These are phyloP conservation scores for Sporothrix sp. DNA, from an alignment of 2,329 filamentous ascomycete genomes.

Conservation along the genomic window DNA sequence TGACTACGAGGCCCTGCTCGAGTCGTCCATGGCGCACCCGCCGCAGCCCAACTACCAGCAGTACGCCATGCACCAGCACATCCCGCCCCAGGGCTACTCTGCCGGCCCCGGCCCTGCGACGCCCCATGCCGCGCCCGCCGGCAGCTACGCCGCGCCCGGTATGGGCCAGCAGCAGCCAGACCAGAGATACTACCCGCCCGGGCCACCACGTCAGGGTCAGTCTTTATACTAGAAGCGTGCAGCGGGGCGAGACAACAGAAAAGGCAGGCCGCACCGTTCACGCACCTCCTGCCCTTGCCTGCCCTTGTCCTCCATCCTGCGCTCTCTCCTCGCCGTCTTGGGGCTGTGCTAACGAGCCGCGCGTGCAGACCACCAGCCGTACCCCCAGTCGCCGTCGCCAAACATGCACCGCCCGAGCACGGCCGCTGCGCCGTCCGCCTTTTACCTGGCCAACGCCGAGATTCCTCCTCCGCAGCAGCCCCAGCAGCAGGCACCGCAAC, in stretches of 20 bases:
- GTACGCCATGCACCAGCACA: conserved; percentile 46
- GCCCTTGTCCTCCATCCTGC: neutral
- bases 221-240: conserved; percentile 8
- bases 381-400: conserved; percentile 41
- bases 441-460: conserved; percentile 20
- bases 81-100: conserved; percentile 36
- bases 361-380: conserved; percentile 32
- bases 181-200: conserved; percentile 57
- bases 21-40: conserved; percentile 94
- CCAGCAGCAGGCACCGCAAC: conserved; percentile 4
- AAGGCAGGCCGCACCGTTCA: neutral
- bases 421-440: conserved; percentile 22
- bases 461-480: conserved; percentile 29
- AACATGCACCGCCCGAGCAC: conserved; percentile 46
- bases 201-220: conserved; percentile 30
- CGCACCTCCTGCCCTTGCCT: neutral
- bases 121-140: conserved; percentile 21
- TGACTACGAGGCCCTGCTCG: conserved; percentile 92
- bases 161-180: conserved; percentile 42
- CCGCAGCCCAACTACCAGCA: conserved; percentile 69
- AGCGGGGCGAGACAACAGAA: neutral
- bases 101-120: conserved; percentile 24
- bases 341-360: neutral
- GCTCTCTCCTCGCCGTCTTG: neutral
- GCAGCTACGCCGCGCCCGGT: conserved; percentile 31